Base-by-base conservation (phyloP, 441 rosid genomes). In the Dalechampia spathulata region DNA sequence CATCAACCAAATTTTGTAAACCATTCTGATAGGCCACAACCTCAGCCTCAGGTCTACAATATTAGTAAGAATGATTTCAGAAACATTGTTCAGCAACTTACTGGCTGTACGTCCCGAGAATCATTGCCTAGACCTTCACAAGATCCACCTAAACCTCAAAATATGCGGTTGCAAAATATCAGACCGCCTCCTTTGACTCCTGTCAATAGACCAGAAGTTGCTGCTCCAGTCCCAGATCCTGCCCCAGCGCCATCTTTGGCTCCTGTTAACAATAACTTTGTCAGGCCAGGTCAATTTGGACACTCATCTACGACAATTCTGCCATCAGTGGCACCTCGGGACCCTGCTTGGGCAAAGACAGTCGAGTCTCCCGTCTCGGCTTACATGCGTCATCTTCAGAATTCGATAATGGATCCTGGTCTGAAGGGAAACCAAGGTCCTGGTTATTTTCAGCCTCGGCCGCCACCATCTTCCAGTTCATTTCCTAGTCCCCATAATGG, bases 41-140 rank as follows among this genome's bases (percentile, higher is more conserved):
- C 96, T 60, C 96, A 82, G 76, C 92, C 92, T 63, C 87, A 85
- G 75, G 94, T 90, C 64, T 90, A 85, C 75, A 90, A 90, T 75
- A 90, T 90, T 55, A 85, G 86, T 86, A 90, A 87, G 87, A 85
- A 77, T 57, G 90, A 90, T 56, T 90, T 90, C 52, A 75, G 96
- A 57, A 85, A 80, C 45, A 74, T 87, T 38, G 98, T 87, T 76
- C 98, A 90, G 71, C 88, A 83, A 67, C 82, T 90, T 42, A 90
- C 98, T 28, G 94, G 98, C 56, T 82, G 87, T 3, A 90, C 92
- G 27, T 80, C 98, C 3, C 78, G 69, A 49, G 86, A 87, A 26
- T 78, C 78, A 27, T 64, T 75, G 64, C 87, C 85, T 49, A 78
- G 76, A 30, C 97, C 96, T 55, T 80, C 81, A 2, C 82, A 76